phyloP scores from a whole-genome alignment of 2,329 filamentous ascomycete genomes.

The Colletotrichum gigasporum region DNA sequence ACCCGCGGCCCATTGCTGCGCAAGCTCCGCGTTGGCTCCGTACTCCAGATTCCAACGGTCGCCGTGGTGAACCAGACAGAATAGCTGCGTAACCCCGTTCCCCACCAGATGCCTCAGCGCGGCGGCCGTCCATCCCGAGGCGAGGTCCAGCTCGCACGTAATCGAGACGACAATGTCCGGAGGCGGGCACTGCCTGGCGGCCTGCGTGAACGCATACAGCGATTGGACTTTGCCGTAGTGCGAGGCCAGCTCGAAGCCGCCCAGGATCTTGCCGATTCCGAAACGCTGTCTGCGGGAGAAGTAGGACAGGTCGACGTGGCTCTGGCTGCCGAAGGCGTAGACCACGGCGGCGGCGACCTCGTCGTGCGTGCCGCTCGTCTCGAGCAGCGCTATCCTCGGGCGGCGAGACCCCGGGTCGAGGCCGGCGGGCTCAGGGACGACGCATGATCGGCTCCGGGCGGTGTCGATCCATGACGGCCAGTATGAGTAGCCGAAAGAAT shows the following conservation, averaged over 20 bases:
- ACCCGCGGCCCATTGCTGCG: constrained; percentile 33
- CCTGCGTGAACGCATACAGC: constrained; percentile 32
- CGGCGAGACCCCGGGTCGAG: no score
- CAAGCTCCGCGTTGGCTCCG: constrained; percentile 35
- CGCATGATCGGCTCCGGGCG: no score
- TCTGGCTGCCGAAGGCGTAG: constrained; percentile 37
- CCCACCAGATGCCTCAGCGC: constrained; percentile 35
- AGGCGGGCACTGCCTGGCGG: constrained; percentile 19
- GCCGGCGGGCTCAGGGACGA: no score
- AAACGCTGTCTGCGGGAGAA: constrained; percentile 38
- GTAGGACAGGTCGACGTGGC: constrained; percentile 34
- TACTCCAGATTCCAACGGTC: constrained; percentile 37
- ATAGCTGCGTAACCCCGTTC: constrained; percentile 35
- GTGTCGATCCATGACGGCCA: no score
- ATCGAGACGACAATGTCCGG: constrained; percentile 40
- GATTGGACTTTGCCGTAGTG: constrained; percentile 30
- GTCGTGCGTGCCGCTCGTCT: constrained; percentile 39
- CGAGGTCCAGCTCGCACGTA: constrained; percentile 40
- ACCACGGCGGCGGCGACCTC: constrained; percentile 39
- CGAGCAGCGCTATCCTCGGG: no score
- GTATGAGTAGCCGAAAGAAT: no score
- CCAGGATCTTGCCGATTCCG: constrained; percentile 38
- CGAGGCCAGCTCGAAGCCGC: constrained; percentile 36
- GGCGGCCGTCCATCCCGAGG: constrained; percentile 32
- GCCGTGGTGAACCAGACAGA: constrained; percentile 41